phyloP scores from a whole-genome alignment of 2,329 filamentous ascomycete species.

The Aspergillus carbonarius region DNA sequence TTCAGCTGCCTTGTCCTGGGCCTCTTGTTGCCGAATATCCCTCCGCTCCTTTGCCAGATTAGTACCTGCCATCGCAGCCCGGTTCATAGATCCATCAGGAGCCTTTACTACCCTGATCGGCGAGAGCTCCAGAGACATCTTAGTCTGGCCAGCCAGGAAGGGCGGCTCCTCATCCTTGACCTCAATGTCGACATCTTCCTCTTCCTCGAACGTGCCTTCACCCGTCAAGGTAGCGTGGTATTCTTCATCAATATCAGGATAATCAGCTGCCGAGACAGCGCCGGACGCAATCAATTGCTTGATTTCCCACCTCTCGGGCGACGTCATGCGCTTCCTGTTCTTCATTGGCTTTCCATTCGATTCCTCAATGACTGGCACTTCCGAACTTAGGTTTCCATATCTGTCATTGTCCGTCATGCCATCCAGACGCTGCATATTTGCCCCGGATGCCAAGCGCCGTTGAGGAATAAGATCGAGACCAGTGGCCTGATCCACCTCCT shows the following conservation, averaged over 20 bases:
- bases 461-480: constrained; percentile 81
- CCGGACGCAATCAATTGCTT: constrained; percentile 94
- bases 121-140: constrained; percentile 90
- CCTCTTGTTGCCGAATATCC: constrained; percentile 85
- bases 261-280: constrained; percentile 87
- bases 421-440: constrained; percentile 81
- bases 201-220: constrained; percentile 83
- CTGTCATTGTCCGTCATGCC: constrained; percentile 56
- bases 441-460: constrained; percentile 77
- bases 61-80: constrained; percentile 92
- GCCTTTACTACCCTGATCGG: constrained; percentile 97
- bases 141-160: constrained; percentile 93
- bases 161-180: constrained; percentile 94
- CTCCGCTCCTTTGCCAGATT: constrained; percentile 83
- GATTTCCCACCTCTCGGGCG: constrained; percentile 96
- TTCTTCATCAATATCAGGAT: constrained; percentile 91
- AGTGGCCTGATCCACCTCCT: constrained; percentile 88
- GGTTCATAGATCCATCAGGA: constrained; percentile 95
- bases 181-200: constrained; percentile 97
- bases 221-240: constrained; percentile 85
- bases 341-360: constrained; percentile 55
- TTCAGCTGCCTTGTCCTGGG: constrained; percentile 72
- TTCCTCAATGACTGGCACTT: constrained; percentile 64
- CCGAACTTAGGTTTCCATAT: constrained; percentile 53
- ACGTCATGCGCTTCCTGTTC: constrained; percentile 90